Evolutionary conservation across 805 yeast species (phyloP).

Genomic region (Saturnispora sanitii): DNA sequence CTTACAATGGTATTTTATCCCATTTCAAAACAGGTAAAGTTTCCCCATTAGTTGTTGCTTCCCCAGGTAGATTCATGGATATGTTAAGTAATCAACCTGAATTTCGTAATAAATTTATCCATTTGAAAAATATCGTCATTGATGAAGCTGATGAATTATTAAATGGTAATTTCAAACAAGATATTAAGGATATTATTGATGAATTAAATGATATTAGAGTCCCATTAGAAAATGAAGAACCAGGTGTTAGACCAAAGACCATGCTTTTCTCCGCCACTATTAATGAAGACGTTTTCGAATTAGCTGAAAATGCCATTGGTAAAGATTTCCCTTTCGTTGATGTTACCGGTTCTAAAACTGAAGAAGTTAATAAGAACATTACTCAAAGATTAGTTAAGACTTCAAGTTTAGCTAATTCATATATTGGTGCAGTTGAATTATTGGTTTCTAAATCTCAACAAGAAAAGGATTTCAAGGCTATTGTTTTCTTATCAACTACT

Average conservation of each 20-base stretch:
- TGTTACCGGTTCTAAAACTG: conserved; percentile 60
- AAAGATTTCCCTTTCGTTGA: conserved; percentile 44
- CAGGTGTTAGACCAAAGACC: conserved; percentile 40
- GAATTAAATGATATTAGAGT: conserved; percentile 28
- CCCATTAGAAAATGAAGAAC: conserved; percentile 15
- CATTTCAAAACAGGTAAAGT: conserved; percentile 16
- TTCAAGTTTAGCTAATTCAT: conserved; percentile 44
- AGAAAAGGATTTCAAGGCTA: conserved; percentile 53
- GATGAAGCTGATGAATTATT: conserved; percentile 90
- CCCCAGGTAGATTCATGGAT: conserved; percentile 80
- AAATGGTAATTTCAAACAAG: conserved; percentile 69
- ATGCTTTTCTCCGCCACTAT: conserved; percentile 85
- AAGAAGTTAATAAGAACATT: conserved; percentile 62
- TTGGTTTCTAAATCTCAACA: conserved; percentile 32
- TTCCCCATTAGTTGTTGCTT: conserved; percentile 68
- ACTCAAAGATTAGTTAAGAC: conserved; percentile 56
- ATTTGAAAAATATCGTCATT: conserved; percentile 56
- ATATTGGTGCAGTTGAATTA: conserved; percentile 42
- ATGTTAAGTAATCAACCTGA: conserved; percentile 38
- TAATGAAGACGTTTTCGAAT: conserved; percentile 50
- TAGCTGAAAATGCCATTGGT: conserved; percentile 55
- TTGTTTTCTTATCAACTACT: conserved; percentile 76
- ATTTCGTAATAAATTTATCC: conserved; percentile 37
- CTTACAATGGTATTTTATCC: conserved; percentile 12
- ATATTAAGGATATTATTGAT: conserved; percentile 48